Evolutionary conservation across 768 basidiomycete genomes (phyloP), one percentile per base, ranked within the genome.

Genomic region (Imleria badia): DNA sequence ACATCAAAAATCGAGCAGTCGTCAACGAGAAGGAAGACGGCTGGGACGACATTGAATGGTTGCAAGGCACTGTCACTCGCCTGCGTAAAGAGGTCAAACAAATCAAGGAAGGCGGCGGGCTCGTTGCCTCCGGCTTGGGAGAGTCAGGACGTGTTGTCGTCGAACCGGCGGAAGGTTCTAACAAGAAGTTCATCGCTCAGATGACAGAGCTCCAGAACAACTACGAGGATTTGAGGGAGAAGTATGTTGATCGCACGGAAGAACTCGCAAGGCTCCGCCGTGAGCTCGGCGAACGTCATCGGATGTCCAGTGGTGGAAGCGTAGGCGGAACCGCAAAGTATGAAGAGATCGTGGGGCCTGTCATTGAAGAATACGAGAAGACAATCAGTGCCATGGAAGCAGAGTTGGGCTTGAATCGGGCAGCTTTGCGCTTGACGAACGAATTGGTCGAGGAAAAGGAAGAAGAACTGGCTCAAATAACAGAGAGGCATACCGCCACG

Each of bases 341-440:
- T 64, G 92, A 93, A 65, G 92, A 93, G 72, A 94, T 90, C 58
- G 95, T 98, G 20, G 95, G 94, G 15, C 96, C 96, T 3, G 94
- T 99, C 62, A 97, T 99, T 48, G 91, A 97, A 73, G 94, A 98
- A 74, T 99, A 99, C 72, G 96, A 99, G 78, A 94, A 96, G 78
- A 93, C 94, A 1, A 96, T 98, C 60, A 82, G 85, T 39, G 88
- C 93, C 3, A 89, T 99, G 81, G 97, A 99, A 71, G 91, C 90
- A 0, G 94, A 96, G 72, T 78, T 97, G 49, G 90, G 82, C 60
- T 77, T 95, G 51, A 94, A 94, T 61, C 81, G 89, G 46, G 92
- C 91, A 2, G 92, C 94, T 19, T 75, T 97, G 67, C 76, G 89
- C 47, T 87, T 94, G 64, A 93, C 96, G 48, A 96, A 97, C 68